A percentile compares a stretch with the other conserved stretches of the same genome.
phyloP scores from a whole-genome alignment of 1,284 basidiomycete species.

The Erythrobasidium hasegawianum region DNA sequence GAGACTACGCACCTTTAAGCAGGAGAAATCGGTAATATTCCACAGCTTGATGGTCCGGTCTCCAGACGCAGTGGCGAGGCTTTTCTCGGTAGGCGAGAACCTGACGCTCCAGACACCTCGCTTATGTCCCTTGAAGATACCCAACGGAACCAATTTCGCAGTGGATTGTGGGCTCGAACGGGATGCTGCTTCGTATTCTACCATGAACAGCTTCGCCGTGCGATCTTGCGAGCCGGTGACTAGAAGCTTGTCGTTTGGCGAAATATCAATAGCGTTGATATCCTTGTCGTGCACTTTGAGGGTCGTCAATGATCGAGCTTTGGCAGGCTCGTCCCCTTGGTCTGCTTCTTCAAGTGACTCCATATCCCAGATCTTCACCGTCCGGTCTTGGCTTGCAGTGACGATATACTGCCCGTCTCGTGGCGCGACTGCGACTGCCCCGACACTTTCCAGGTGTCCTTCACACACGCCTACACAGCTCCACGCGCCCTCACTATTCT shows the following conservation, averaged over 20 bases:
- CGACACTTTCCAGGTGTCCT: constrained; percentile 91
- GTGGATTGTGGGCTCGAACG: constrained; percentile 49
- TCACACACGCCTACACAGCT: constrained; percentile 79
- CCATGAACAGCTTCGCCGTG: constrained; percentile 83
- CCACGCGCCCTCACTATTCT: constrained; percentile 58
- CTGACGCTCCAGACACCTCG: constrained; percentile 92
- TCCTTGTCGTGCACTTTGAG: constrained; percentile 96
- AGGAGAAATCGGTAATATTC: constrained; percentile 85
- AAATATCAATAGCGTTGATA: constrained; percentile 91
- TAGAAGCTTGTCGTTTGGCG: constrained; percentile 83
- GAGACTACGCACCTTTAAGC: constrained; percentile 60
- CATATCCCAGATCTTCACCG: constrained; percentile 98
- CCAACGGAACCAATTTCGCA: constrained; percentile 71
- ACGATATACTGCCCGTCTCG: constrained; percentile 66
- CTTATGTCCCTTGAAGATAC: constrained; percentile 91
- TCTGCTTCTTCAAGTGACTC: constrained; percentile 52
- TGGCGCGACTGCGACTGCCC: constrained; percentile 76
- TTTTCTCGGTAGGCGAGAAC: constrained; percentile 76
- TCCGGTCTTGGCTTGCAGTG: constrained; percentile 93
- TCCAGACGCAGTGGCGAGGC: constrained; percentile 87
- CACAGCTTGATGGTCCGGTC: constrained; percentile 93
- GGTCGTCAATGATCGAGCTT: constrained; percentile 77
- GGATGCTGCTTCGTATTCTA: constrained; percentile 52
- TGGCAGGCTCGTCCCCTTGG: constrained; percentile 49
- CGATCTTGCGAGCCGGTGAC: constrained; percentile 97